Percentiles rank a stretch among this genome's conserved stretches.
These are phyloP conservation scores for Didymella arachidicola DNA, from an alignment of 2,329 filamentous ascomycete genomes.

Conservation along the genomic window DNA sequence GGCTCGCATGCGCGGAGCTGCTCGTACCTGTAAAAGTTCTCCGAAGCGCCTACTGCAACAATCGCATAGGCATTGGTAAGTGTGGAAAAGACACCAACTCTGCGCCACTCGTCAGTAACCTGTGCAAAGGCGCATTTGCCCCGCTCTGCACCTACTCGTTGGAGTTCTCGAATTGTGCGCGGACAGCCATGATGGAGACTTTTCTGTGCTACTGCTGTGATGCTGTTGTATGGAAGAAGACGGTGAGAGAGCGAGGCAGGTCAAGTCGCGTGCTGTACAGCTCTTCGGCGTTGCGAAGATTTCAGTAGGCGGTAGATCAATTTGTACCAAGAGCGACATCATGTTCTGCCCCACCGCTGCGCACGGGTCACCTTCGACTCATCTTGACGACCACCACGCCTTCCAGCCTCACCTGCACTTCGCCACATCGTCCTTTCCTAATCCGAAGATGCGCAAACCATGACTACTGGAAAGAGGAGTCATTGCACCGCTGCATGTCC, in stretches of 20 bases:
- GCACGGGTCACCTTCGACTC: conserved; percentile 35
- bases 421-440: conserved; percentile 14
- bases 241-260: conserved; percentile 3
- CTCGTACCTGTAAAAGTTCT: conserved; percentile 92
- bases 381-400: conserved; percentile 28
- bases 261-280: conserved; percentile 21
- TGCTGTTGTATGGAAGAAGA: conserved; percentile 1
- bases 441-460: conserved; percentile 6
- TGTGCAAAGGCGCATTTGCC: conserved; percentile 5
- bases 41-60: conserved; percentile 90
- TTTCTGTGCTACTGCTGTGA: conserved; percentile 7
- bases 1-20: neutral
- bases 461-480: conserved; percentile 21
- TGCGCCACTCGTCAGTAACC: conserved; percentile 51
- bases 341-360: conserved; percentile 32
- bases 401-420: conserved; percentile 19
- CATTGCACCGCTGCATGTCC: conserved; percentile 1
- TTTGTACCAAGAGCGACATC: conserved; percentile 37
- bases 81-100: conserved; percentile 94
- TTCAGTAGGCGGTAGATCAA: conserved; percentile 34
- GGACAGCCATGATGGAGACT: conserved; percentile 58
- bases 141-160: conserved; percentile 71
- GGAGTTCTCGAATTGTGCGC: conserved; percentile 81
- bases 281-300: conserved; percentile 30
- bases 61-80: conserved; percentile 98